Evolutionary conservation across 176 grass and related monocot species (phyloP).

Genomic region (Typha latifolia): DNA sequence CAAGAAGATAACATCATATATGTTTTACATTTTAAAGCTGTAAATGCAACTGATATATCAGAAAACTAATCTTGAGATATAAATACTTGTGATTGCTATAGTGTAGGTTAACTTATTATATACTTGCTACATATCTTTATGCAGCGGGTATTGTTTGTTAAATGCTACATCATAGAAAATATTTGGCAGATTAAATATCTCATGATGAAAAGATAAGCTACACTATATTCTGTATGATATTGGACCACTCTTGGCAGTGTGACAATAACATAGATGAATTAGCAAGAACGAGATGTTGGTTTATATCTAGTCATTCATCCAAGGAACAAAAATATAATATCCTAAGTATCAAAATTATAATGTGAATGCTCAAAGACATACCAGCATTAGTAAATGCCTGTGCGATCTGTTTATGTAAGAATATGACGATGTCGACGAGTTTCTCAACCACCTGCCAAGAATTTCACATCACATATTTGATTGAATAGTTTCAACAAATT

Average conservation of each 20-base stretch:
- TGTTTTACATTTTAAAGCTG: background rate
- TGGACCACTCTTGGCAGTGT: background rate
- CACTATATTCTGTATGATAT: background rate
- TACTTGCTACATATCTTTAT: background rate
- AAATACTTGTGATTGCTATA: background rate
- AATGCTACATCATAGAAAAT: background rate
- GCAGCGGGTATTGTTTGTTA: background rate
- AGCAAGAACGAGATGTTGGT: background rate
- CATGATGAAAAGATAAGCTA: background rate
- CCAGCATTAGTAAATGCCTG: constrained; percentile 54
- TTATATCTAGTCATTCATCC: background rate
- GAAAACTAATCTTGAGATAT: background rate
- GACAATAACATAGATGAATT: background rate
- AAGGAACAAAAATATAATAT: background rate
- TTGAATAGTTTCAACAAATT: background rate
- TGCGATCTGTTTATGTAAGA: constrained; percentile 61
- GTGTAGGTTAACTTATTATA: background rate
- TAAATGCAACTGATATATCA: too few relatives aligned
- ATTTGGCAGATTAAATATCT: background rate
- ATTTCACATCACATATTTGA: background rate
- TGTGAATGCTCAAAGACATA: constrained; percentile 18
- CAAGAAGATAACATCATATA: background rate
- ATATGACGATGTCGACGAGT: constrained; percentile 78
- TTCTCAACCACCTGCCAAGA: constrained; percentile 81
- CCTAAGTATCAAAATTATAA: background rate